Conservation (phyloP, 78 protist species). For the Acrasis kona region DNA sequence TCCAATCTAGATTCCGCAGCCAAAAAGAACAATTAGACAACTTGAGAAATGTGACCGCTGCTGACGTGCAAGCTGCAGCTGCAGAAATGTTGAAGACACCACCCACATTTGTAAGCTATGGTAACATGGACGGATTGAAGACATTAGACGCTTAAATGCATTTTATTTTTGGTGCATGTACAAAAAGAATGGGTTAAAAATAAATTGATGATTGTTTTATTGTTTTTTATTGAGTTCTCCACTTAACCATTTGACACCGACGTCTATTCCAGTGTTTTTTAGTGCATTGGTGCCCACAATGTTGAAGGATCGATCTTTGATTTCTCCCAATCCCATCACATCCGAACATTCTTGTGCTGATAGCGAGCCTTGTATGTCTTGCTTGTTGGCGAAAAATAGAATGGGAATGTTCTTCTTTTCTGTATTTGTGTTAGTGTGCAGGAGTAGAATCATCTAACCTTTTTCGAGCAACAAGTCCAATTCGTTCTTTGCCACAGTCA, state of each 20-base stretch:
- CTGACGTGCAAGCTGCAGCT: not conserved
- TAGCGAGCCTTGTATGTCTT: constrained; percentile 42
- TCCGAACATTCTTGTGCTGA: constrained; percentile 10
- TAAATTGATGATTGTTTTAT: no score
- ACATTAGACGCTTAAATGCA: not conserved
- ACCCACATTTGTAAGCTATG: not conserved
- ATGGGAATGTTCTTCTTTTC: constrained; percentile 26
- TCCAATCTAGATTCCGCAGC: not conserved
- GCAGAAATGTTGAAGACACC: not conserved
- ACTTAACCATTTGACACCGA: no score
- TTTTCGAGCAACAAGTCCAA: constrained; percentile 28
- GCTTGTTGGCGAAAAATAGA: constrained; percentile 67
- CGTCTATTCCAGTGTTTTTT: no score
- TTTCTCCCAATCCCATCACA: no score
- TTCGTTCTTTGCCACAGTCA: constrained; percentile 74
- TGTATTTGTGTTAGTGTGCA: not conserved
- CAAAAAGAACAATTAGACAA: not conserved
- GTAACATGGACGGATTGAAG: not conserved
- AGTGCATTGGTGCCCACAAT: no score
- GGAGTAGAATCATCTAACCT: not conserved
- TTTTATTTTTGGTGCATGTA: no score
- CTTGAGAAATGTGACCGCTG: not conserved
- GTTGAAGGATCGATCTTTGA: no score
- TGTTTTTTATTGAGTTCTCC: no score
- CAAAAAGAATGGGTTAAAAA: no score